Evolutionary conservation across 306 rosid genomes (phyloP), one percentile per base, ranked within the genome.

Genomic region (Castanea mollissima): DNA sequence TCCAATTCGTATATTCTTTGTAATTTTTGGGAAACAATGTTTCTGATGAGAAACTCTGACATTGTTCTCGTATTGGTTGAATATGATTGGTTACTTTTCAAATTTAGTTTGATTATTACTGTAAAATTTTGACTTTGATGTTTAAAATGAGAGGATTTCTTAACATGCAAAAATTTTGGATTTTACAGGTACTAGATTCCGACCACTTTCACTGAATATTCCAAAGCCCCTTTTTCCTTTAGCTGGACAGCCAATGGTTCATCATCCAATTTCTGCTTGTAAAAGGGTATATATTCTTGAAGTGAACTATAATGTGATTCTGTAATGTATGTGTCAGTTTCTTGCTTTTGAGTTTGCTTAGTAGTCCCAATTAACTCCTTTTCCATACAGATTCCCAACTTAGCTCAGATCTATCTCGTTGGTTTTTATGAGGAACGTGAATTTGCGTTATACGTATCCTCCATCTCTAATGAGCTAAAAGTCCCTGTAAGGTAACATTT

Each of bases 201-300:
- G 99, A 63, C 99, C 99, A 71, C 81, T 95, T 68, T 95, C 99
- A 72, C 82, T 95, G 89, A 91, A 95, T 84, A 75, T 88, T 67
- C 96, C 99, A 11, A 95, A 95, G 85, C 99, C 99, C 6, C 98
- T 95, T 38, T 93, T 95, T 79, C 98, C 99, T 56, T 83, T 95
- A 79, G 99, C 99, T 2, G 98, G 99, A 84, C 96, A 95, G 64
- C 95, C 99, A 11, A 95, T 95, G 99, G 98, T 95, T 75, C 96
- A 91, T 84, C 99, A 95, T 64, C 98, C 99, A 5, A 95, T 95
- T 80, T 93, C 96, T 55, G 98, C 99, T 56, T 95, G 99, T 85
- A 93, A 88, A 87, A 89, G 88, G 90, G 99, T 94, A 90, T 68
- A 21, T 75, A 32, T 41, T 41, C 46, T 41, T 41, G 46, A 41